Conservation (phyloP, 2,329 filamentous ascomycete genomes). For the Leptographium wingfieldii region DNA sequence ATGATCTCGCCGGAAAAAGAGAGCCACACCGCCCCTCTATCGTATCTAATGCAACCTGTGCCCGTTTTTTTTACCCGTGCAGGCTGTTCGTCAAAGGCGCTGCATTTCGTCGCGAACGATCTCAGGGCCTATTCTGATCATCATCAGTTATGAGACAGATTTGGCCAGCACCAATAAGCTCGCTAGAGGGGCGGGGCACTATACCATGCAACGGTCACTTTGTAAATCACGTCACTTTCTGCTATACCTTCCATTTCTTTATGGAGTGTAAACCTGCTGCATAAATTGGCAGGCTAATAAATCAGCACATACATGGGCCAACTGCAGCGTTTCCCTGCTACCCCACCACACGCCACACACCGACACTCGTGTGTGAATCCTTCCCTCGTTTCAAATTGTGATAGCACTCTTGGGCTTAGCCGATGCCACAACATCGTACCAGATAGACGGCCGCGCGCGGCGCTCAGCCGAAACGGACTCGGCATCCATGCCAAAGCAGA, state of each 20-base stretch:
- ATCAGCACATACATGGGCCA: background rate
- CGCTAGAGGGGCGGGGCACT: background rate
- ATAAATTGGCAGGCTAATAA: background rate
- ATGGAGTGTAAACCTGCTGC: background rate
- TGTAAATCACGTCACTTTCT: background rate
- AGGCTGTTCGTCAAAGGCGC: background rate
- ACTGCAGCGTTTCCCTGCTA: background rate
- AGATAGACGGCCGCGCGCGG: constrained; percentile 23
- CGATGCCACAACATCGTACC: constrained; percentile 31
- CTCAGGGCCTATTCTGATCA: constrained; percentile 2
- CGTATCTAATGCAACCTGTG: constrained; percentile 7
- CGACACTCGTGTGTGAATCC: background rate
- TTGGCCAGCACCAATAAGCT: background rate
- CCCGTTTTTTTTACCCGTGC: constrained; percentile 14
- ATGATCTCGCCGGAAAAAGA: too few species aligned
- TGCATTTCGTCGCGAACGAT: background rate
- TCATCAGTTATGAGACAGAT: background rate
- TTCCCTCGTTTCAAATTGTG: background rate
- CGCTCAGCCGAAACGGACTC: constrained; percentile 26
- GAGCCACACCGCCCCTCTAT: constrained; percentile 14
- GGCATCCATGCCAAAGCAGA: constrained; percentile 35
- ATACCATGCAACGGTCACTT: background rate
- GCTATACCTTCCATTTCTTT: background rate
- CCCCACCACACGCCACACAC: background rate
- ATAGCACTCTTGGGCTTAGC: constrained; percentile 15